Percentiles rank a stretch among this genome's conserved stretches.
Evolutionary conservation across 768 basidiomycete species (phyloP).

Genomic region (Lentinula detonsa): DNA sequence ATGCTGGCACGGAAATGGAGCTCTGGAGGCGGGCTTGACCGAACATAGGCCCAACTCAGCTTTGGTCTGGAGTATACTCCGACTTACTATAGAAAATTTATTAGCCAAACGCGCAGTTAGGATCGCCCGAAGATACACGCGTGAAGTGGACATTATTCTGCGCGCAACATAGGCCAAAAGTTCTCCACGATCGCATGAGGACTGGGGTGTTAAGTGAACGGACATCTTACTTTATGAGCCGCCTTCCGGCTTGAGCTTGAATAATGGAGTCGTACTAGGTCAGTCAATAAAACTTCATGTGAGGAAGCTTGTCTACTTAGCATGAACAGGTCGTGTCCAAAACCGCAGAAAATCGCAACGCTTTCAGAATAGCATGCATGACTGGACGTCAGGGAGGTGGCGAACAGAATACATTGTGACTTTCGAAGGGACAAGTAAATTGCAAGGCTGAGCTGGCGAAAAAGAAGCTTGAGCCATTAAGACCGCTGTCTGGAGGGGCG

Average conservation of each 20-base stretch:
- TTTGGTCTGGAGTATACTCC: background rate
- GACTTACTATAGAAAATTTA: background rate
- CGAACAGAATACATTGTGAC: background rate
- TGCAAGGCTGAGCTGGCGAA: background rate
- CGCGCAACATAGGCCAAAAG: too few species aligned
- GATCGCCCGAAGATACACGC: background rate
- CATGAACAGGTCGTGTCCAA: background rate
- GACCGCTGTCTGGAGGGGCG: background rate
- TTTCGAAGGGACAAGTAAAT: background rate
- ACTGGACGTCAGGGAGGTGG: background rate
- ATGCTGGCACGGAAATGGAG: background rate
- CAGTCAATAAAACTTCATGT: background rate
- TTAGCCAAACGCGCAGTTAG: background rate
- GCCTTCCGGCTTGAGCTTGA: background rate
- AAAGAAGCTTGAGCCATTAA: background rate
- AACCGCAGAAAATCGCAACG: background rate
- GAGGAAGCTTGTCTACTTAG: background rate
- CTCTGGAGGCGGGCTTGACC: conserved; percentile 12
- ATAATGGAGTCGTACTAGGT: background rate
- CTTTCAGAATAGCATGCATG: background rate
- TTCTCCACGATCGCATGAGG: too few species aligned
- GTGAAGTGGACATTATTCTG: background rate
- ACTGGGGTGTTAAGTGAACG: background rate
- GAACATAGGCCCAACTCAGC: conserved; percentile 9
- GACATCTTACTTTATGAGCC: background rate